These are phyloP conservation scores for Penicillium sp. DNA, from an alignment of 2,329 filamentous ascomycete genomes.

Conservation along the genomic window DNA sequence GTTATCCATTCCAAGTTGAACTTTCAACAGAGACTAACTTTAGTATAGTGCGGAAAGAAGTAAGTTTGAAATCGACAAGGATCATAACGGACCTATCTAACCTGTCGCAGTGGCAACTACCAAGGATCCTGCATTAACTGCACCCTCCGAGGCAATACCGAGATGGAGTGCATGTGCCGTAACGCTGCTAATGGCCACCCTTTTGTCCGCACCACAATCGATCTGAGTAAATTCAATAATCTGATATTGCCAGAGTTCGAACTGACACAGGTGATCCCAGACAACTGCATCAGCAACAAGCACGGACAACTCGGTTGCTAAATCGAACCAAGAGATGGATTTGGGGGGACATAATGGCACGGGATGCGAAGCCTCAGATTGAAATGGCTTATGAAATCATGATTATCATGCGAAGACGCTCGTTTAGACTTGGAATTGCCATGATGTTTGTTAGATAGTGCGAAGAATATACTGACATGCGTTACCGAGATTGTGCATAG, in stretches of 20 bases:
- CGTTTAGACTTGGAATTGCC: neutral
- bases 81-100: neutral
- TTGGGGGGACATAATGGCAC: neutral
- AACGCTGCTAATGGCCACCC: conserved; percentile 10
- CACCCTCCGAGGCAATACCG: conserved; percentile 13
- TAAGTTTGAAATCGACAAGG: neutral
- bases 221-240: conserved; percentile 13
- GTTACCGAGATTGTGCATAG: neutral
- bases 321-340: neutral
- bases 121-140: conserved; percentile 19
- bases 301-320: conserved; percentile 21
- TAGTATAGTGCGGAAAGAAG: conserved; percentile 18
- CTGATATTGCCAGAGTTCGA: no score
- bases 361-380: conserved; percentile 1
- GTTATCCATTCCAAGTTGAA: neutral
- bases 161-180: conserved; percentile 18
- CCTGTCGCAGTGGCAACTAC: conserved; percentile 13
- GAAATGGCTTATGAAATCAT: conserved; percentile 3
- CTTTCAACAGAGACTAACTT: neutral
- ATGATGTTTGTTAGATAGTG: neutral
- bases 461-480: neutral
- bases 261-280: conserved; percentile 4
- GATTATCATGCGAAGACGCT: conserved; percentile 18
- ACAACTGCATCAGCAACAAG: conserved; percentile 22
- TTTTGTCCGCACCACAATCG: conserved; percentile 14